Evolutionary conservation across 768 basidiomycete species (phyloP), one percentile per base, ranked within the genome.

Genomic region (Suillus sp.): DNA sequence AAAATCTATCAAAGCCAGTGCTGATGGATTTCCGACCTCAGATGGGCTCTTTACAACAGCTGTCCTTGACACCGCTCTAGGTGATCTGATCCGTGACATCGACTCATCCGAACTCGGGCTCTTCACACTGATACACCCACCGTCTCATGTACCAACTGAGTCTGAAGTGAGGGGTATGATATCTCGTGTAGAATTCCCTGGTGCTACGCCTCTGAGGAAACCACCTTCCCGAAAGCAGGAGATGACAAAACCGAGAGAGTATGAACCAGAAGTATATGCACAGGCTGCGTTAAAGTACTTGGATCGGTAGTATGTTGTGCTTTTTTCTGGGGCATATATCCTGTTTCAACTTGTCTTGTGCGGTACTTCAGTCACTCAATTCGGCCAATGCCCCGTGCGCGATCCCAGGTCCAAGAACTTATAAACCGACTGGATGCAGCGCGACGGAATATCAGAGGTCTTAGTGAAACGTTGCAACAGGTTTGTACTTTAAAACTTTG

Each of bases 31-130:
- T 4, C 34, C 56, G 6, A 64, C 69, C 3, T 30, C 50, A 20
- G 60, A 63, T 4, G 66, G 66, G 13, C 74, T 84, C 2, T 93
- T 92, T 70, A 84, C 89, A 6, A 77, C 72, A 59, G 90, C 92
- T 3, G 83, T 92, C 10, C 85, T 93, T 30, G 67, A 80, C 22
- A 81, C 86, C 0, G 75, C 82, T 58, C 82, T 93, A 10, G 87
- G 87, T 48, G 88, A 92, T 69, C 85, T 93, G 65, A 91, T 92
- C 64, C 90, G 92, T 69, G 92, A 93, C 69, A 80, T 88, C 64
- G 91, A 93, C 66, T 79, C 87, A 10, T 86, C 91, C 6, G 92
- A 93, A 70, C 81, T 92, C 32, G 91, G 91, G 42, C 84, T 93
- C 30, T 92, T 93, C 76, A 86, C 82, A 8, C 81, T 92, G 59